These are phyloP conservation scores for Nidula microcarpa DNA, from an alignment of 768 basidiomycete genomes.

Conservation along the genomic window DNA sequence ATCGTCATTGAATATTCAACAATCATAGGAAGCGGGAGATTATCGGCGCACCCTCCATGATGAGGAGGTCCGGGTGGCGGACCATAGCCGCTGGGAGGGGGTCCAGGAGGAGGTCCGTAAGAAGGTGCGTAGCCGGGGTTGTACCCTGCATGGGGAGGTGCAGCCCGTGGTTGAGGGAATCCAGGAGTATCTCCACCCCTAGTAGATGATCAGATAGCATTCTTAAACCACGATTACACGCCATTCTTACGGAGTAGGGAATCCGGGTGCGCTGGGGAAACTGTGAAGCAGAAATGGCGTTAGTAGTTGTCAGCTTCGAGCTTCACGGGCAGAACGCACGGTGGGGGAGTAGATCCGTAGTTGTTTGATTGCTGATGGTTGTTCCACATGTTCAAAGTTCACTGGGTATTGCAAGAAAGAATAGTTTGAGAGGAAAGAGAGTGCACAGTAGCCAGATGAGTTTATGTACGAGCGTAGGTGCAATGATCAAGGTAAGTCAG, in stretches of 20 bases:
- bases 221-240: no score
- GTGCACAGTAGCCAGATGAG: not conserved
- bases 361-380: constrained; percentile 21
- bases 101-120: constrained; percentile 23
- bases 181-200: constrained; percentile 4
- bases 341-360: constrained; percentile 15
- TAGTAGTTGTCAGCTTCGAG: not conserved
- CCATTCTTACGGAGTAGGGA: constrained; percentile 10
- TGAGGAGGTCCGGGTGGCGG: constrained; percentile 15
- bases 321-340: constrained; percentile 8
- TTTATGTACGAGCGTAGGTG: not conserved
- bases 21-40: no score
- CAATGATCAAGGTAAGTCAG: not conserved
- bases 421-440: not conserved
- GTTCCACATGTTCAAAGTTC: constrained; percentile 24
- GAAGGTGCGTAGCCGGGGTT: constrained; percentile 39
- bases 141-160: constrained; percentile 22
- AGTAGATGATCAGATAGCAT: no score
- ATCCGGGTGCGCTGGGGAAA: constrained; percentile 16
- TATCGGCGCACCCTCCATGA: no score
- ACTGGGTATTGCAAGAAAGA: not conserved
- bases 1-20: no score
- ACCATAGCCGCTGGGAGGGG: constrained; percentile 12
- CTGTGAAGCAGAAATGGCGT: constrained; percentile 7
- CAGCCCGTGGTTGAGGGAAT: constrained; percentile 10